phyloP scores from a whole-genome alignment of 306 rosid genomes.

The Trifolium fragiferum region DNA sequence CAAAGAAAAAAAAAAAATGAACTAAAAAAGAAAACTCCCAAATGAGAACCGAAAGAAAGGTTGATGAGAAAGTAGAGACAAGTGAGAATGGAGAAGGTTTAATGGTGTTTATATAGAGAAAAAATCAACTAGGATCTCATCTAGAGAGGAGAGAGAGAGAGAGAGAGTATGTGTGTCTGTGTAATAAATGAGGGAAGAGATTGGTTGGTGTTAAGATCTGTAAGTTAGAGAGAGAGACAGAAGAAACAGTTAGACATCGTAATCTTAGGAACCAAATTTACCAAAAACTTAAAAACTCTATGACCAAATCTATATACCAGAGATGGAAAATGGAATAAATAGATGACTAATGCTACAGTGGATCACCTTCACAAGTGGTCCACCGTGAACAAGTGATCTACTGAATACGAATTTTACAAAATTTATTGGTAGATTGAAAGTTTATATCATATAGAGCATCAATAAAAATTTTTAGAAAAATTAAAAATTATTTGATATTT shows the following conservation, averaged over 20 bases:
- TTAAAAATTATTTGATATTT: too few relatives aligned
- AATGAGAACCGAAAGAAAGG: slow-evolving; percentile 17
- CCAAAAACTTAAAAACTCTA: slow-evolving; percentile 56
- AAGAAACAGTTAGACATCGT: slow-evolving; percentile 69
- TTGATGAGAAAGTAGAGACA: slow-evolving; percentile 36
- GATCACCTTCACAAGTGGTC: too few relatives aligned
- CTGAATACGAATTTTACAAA: too few relatives aligned
- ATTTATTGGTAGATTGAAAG: too few relatives aligned
- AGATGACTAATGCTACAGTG: too few relatives aligned
- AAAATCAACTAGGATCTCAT: slow-evolving; percentile 3
- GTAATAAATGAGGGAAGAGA: slow-evolving; percentile 51
- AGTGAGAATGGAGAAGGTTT: slow-evolving; percentile 45
- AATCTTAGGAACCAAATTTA: slow-evolving; percentile 71
- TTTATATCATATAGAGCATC: too few relatives aligned
- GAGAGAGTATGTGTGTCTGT: neutral
- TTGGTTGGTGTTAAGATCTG: slow-evolving; percentile 58
- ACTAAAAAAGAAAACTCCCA: neutral
- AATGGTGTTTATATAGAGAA: slow-evolving; percentile 54
- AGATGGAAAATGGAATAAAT: slow-evolving; percentile 55
- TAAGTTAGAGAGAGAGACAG: slow-evolving; percentile 45
- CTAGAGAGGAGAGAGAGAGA: neutral
- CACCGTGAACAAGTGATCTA: too few relatives aligned
- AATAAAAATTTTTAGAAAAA: too few relatives aligned
- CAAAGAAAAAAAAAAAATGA: neutral
- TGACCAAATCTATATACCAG: slow-evolving; percentile 50